Evolutionary conservation across 805 yeast species (phyloP).

Genomic region (Spathaspora sp.): DNA sequence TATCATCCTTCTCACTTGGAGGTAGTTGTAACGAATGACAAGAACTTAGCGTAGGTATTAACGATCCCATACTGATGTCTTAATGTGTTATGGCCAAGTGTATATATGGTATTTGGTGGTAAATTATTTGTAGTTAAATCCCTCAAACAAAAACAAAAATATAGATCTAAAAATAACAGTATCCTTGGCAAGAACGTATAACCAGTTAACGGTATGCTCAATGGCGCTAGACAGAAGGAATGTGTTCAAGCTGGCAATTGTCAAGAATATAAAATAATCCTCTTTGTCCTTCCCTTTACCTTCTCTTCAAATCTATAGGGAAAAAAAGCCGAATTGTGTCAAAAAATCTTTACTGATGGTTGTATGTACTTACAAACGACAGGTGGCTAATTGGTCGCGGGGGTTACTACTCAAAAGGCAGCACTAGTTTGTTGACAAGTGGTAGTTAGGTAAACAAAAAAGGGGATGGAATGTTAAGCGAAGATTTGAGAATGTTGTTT

Average conservation of each 20-base stretch:
- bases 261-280: too few species aligned
- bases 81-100: not conserved
- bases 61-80: conserved; percentile 46
- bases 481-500: not conserved
- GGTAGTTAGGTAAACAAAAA: not conserved
- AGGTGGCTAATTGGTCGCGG: not conserved
- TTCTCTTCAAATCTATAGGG: not conserved
- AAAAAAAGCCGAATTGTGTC: not conserved
- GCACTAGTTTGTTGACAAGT: not conserved
- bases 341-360: too few species aligned
- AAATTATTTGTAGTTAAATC: not conserved
- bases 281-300: not conserved
- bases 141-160: not conserved
- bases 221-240: too few species aligned
- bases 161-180: not conserved
- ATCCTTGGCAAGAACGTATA: not conserved
- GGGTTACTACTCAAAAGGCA: not conserved
- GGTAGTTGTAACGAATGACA: conserved; percentile 60
- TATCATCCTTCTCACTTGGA: conserved; percentile 47
- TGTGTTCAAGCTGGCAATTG: not conserved
- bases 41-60: conserved; percentile 60
- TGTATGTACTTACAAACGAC: not conserved
- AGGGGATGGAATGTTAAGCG: not conserved
- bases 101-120: not conserved
- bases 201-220: not conserved